Evolutionary conservation across 208 protist genomes (phyloP).

Genomic region (Trichomonas gallinae): DNA sequence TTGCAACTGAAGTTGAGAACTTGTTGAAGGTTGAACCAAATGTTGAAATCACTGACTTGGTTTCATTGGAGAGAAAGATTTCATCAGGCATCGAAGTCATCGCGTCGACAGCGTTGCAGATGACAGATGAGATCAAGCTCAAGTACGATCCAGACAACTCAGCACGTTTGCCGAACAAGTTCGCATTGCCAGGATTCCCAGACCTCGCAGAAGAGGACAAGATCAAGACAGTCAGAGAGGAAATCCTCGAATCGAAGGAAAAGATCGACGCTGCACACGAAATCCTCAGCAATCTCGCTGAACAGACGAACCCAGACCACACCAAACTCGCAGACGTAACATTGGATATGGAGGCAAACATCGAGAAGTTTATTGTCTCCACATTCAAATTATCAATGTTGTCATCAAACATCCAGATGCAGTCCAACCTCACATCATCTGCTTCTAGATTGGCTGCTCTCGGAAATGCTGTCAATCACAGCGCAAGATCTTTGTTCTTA

Average conservation of each 20-base stretch:
- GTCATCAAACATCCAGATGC: neutral
- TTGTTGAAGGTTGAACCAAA: neutral
- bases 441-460: neutral
- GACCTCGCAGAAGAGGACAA: too few species aligned
- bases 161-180: neutral
- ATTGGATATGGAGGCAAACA: neutral
- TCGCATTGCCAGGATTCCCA: neutral
- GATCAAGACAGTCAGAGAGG: too few species aligned
- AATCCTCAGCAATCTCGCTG: neutral
- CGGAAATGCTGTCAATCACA: neutral
- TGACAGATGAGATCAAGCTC: neutral
- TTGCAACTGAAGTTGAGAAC: neutral
- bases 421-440: neutral
- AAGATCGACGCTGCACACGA: neutral
- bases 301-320: neutral
- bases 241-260: neutral
- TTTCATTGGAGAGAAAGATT: neutral
- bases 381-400: neutral
- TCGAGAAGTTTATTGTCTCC: neutral
- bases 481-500: neutral
- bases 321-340: neutral
- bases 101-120: neutral
- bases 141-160: neutral
- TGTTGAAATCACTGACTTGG: neutral
- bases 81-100: neutral